phyloP scores from a whole-genome alignment of 352 stramenopile genomes.

The Pythium dissimile region DNA sequence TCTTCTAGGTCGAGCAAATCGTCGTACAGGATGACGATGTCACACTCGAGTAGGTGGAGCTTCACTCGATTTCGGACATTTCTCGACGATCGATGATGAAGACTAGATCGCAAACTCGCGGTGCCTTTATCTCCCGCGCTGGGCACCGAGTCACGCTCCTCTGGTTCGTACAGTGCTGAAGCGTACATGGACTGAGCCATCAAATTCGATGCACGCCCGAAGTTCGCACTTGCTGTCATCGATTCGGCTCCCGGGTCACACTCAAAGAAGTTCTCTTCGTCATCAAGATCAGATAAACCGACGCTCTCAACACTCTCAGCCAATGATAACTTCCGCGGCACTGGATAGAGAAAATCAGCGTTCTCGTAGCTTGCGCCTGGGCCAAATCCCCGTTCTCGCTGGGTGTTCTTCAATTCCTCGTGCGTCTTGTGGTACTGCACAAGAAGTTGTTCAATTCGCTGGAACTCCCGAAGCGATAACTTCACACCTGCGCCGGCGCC shows the following conservation, averaged over 20 bases:
- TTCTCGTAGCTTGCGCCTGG: conserved; percentile 1
- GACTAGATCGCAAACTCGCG: conserved; percentile 16
- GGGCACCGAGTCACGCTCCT: conserved; percentile 29
- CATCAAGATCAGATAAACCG: conserved; percentile 79
- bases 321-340: conserved; percentile 51
- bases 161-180: conserved; percentile 56
- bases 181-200: conserved; percentile 85
- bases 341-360: conserved; percentile 27
- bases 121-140: background rate
- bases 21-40: conserved; percentile 77
- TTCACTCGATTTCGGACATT: conserved; percentile 66
- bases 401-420: conserved; percentile 41
- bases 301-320: conserved; percentile 79
- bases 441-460: conserved; percentile 81
- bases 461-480: conserved; percentile 76
- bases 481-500: conserved; percentile 32
- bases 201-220: conserved; percentile 30
- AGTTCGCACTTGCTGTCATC: conserved; percentile 28
- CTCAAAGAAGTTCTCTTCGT: conserved; percentile 84
- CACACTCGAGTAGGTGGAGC: conserved; percentile 71
- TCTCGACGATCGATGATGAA: conserved; percentile 27
- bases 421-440: conserved; percentile 77
- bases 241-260: conserved; percentile 63
- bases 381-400: conserved; percentile 1
- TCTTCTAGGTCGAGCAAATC: conserved; percentile 53